Percentiles rank a stretch among this genome's conserved stretches.
These are phyloP conservation scores for Hymenoscyphus occultus DNA, from an alignment of 2,329 filamentous ascomycete genomes.

Conservation along the genomic window DNA sequence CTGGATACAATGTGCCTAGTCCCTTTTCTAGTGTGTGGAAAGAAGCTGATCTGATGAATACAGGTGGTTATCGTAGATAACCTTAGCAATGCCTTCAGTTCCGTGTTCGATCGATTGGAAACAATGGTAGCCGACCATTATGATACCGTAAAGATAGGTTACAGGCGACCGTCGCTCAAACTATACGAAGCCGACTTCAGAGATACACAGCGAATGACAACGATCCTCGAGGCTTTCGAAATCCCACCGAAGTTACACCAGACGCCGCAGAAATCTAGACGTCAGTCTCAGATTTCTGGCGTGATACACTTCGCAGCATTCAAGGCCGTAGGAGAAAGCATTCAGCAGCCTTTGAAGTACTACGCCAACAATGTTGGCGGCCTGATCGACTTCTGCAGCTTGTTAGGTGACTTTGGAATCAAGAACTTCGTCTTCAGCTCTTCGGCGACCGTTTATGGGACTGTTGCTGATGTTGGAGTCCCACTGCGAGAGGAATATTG, in stretches of 20 bases:
- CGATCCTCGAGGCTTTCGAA: constrained; percentile 29
- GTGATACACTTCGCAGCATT: constrained; percentile 70
- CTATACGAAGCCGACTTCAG: constrained; percentile 33
- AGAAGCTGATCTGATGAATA: background rate
- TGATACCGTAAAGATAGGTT: constrained; percentile 15
- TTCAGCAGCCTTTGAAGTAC: constrained; percentile 57
- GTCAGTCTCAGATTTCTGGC: constrained; percentile 47
- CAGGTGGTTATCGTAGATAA: constrained; percentile 40
- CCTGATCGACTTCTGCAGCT: constrained; percentile 55
- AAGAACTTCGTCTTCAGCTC: constrained; percentile 67
- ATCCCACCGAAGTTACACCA: constrained; percentile 14
- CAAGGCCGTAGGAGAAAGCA: constrained; percentile 55
- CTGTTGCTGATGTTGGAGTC: constrained; percentile 47
- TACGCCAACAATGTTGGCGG: constrained; percentile 67
- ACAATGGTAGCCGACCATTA: constrained; percentile 26
- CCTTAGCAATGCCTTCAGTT: constrained; percentile 37
- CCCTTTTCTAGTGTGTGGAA: background rate
- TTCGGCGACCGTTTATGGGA: constrained; percentile 65
- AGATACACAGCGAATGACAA: constrained; percentile 26
- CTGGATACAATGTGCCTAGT: constrained; percentile 42
- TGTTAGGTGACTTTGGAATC: constrained; percentile 57
- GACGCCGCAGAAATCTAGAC: constrained; percentile 9
- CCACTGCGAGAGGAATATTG: constrained; percentile 56
- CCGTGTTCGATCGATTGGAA: constrained; percentile 25
- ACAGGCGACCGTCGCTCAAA: constrained; percentile 27